A percentile compares a stretch with the other conserved stretches of the same genome.
phyloP scores from a whole-genome alignment of 2,329 filamentous ascomycete species.

The Xylaria sp. region DNA sequence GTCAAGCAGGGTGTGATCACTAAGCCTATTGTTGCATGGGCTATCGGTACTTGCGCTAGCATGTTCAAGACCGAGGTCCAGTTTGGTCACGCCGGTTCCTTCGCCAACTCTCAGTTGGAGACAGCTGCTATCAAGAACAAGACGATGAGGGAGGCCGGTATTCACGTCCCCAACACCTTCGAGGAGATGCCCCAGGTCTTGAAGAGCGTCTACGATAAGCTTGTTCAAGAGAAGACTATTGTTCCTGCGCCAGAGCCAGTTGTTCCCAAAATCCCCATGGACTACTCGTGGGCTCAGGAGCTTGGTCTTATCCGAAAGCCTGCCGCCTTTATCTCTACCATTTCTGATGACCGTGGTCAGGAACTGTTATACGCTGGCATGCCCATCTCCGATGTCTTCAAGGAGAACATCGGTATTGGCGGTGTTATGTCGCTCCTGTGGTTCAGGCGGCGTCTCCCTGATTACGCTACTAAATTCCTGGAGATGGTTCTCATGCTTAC shows the following conservation, averaged over 20 bases:
- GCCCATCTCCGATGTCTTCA: conserved; percentile 99
- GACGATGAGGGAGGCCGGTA: conserved; percentile 93
- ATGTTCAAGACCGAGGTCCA: conserved; percentile 99
- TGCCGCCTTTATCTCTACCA: conserved; percentile 99
- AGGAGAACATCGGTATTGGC: conserved; percentile 97
- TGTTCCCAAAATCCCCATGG: conserved; percentile 98
- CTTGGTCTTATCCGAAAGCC: conserved; percentile 99
- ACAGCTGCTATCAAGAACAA: conserved; percentile 97
- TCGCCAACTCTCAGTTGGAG: conserved; percentile 99
- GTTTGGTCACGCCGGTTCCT: conserved; percentile 98
- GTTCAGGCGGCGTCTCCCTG: conserved; percentile 97
- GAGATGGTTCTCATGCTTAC: conserved; percentile 99
- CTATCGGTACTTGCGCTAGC: conserved; percentile 98
- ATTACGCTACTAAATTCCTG: conserved; percentile 97
- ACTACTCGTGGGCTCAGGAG: conserved; percentile 99
- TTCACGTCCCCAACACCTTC: conserved; percentile 94
- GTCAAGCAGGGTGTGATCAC: conserved; percentile 94
- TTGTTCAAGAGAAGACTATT: conserved; percentile 86
- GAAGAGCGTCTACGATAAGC: conserved; percentile 84
- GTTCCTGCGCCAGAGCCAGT: conserved; percentile 87
- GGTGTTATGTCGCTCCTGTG: conserved; percentile 99
- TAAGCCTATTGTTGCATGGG: conserved; percentile 99
- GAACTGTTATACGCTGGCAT: conserved; percentile 98
- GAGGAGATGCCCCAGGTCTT: conserved; percentile 89
- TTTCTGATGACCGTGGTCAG: conserved; percentile 99